Base-by-base conservation (phyloP, 305 asterid species). In the Fraxinus velutina region DNA sequence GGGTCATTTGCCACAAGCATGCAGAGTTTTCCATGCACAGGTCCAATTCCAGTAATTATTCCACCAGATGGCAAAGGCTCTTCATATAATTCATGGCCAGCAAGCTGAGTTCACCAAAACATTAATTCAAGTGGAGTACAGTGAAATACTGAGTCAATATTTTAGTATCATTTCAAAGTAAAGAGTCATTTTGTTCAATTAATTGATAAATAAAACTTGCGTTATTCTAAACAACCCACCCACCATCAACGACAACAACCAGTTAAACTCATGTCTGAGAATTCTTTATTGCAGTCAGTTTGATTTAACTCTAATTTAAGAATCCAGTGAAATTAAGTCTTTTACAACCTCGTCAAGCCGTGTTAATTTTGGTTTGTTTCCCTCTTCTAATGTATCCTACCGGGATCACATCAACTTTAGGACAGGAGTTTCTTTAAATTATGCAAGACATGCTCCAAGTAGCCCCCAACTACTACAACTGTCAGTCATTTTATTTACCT, bases 1-100 rank as follows among this genome's bases (percentile, higher is more conserved):
- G 98, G 97, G 84, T 96, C 98, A 83, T 96, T 95, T 76, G 99
- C 99, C 80, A 96, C 94, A 87, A 96, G 92, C 97, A 96, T 87
- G 85, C 99, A 96, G 27, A 93, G 91, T 80, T 83, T 92, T 81
- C 96, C 97, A 62, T 96, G 96, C 21, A 96, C 93, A 5, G 97
- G 89, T 81, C 99, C 99, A 81, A 96, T 91, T 75, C 99, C 99
- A 70, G 98, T 91, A 78, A 96, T 85, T 88, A 92, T 89, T 70
- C 99, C 98, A 76, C 98, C 98, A 79, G 97, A 96, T 82, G 97
- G 98, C 79, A 96, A 90, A 29, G 92, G 84, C 32, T 92, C 96
- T 52, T 90, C 92, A 24, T 95, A 95, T 74, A 95, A 79, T 85
- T 93, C 95, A 85, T 92, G 94, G 76, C 97, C 99, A 47, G 98